Base-by-base conservation (phyloP, 1,139 yeast genomes). In the Geotrichum fermentans region DNA sequence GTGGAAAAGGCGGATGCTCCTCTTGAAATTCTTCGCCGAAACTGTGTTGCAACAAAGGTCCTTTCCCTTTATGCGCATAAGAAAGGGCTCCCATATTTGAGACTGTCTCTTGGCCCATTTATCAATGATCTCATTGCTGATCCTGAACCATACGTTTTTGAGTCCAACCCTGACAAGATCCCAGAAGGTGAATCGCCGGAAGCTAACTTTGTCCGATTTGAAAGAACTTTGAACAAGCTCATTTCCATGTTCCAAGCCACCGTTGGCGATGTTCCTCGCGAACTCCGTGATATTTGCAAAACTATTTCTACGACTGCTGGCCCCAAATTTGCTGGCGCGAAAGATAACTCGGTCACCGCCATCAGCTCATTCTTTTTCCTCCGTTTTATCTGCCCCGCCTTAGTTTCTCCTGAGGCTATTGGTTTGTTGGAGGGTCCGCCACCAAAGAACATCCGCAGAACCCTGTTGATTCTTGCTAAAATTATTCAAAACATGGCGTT, bases 401-500 rank as follows among this genome's bases (percentile, higher is more conserved):
- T 89, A 50, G 87, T 88, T 5, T 80, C 89, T 44, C 96, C 96
- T 0, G 94, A 85, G 54, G 73, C 82, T 6, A 77, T 80, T 43
- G 63, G 63, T 7, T 48, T 66, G 14, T 50, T 65, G 16, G 60
- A 58, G 17, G 47, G 41, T 20, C 53, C 64, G 5, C 65, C 64
- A 3, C 30, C 61, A 11, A 55, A 57, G 10, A 74, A 71, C 24
- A 78, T 79, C n/a, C 82, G 85, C 57, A 71, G 92, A 55, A 77
- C 88, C 0, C 72, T 83, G 37, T 77, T 88, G 64, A 81, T 83
- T 52, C 68, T 88, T 43, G 96, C 94, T 1, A 85, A 87, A 60
- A 81, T 83, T 1, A 68, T 88, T 36, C 96, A 89, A 65, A 80
- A 83, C 56, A 78, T 87, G 74, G 96, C 95, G 0, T 87, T 86